Evolutionary conservation across 139 green algal species (phyloP).

Genomic region (Coelastrella sp.): DNA sequence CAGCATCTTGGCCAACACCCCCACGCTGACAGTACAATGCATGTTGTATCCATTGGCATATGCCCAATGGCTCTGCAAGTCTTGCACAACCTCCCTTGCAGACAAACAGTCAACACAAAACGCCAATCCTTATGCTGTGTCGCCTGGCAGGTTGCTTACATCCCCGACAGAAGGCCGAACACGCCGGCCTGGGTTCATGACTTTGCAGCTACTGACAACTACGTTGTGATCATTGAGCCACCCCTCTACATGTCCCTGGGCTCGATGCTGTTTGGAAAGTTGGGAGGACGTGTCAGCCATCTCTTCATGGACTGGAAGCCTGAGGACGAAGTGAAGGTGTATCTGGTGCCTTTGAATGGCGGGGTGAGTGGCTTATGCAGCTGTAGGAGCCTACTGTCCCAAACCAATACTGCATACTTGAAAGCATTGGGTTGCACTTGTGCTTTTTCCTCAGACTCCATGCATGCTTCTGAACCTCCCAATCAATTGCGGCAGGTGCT

Average conservation of each 20-base stretch:
- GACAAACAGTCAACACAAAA: too few relatives aligned
- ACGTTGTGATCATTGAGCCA: constrained; percentile 29
- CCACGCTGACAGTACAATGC: too few relatives aligned
- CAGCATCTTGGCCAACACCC: too few relatives aligned
- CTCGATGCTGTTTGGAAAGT: background rate
- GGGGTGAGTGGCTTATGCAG: constrained; percentile 43
- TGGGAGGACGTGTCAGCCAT: constrained; percentile 43
- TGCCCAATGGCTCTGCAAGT: too few relatives aligned
- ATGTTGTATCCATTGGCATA: too few relatives aligned
- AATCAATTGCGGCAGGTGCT: too few relatives aligned
- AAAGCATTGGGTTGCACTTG: too few relatives aligned
- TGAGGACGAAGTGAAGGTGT: constrained; percentile 67
- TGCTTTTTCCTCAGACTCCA: too few relatives aligned
- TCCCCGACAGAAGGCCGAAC: constrained; percentile 56
- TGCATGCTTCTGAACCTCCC: too few relatives aligned
- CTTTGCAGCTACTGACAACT: constrained; percentile 69
- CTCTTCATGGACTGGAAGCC: constrained; percentile 83
- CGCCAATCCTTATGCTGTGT: background rate
- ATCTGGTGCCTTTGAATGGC: constrained; percentile 73
- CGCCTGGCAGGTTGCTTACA: constrained; percentile 53
- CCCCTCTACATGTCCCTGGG: constrained; percentile 22
- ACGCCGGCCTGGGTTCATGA: constrained; percentile 86
- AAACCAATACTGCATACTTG: too few relatives aligned
- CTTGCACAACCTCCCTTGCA: too few relatives aligned
- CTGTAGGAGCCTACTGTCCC: too few relatives aligned